A percentile compares a stretch with the other conserved stretches of the same genome.
phyloP scores from a whole-genome alignment of 805 yeast species.

The Suhomyces kilbournensis region DNA sequence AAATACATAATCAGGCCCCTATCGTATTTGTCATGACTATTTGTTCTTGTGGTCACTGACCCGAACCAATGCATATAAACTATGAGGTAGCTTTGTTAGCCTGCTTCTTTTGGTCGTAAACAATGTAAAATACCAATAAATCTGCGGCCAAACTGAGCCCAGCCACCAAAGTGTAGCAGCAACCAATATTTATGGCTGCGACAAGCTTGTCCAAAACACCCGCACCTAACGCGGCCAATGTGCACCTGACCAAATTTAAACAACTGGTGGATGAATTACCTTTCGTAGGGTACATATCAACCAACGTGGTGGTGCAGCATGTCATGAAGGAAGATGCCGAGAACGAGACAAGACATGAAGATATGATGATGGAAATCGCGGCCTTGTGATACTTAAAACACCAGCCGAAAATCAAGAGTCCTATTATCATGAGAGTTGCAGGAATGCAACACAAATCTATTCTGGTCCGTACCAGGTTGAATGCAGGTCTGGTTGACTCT shows the following conservation, averaged over 20 bases:
- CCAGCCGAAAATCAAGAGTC: constrained; percentile 69
- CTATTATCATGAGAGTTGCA: constrained; percentile 36
- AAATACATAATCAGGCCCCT: neutral
- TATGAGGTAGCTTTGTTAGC: neutral
- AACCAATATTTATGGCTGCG: constrained; percentile 58
- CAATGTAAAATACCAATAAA: neutral
- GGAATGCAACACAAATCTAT: constrained; percentile 43
- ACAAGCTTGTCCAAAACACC: constrained; percentile 67
- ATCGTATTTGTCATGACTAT: neutral
- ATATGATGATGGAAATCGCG: constrained; percentile 54
- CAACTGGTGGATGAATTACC: constrained; percentile 74
- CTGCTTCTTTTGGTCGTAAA: neutral
- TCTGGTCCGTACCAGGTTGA: constrained; percentile 56
- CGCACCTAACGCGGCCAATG: constrained; percentile 62
- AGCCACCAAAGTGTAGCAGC: constrained; percentile 71
- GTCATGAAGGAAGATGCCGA: constrained; percentile 56
- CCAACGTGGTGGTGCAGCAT: constrained; percentile 59
- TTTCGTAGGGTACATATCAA: constrained; percentile 67
- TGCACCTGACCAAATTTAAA: constrained; percentile 69
- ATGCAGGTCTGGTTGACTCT: constrained; percentile 20
- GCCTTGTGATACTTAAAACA: constrained; percentile 48
- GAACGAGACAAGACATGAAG: constrained; percentile 54
- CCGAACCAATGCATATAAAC: neutral
- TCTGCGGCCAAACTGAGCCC: constrained; percentile 33
- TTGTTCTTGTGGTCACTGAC: neutral